Evolutionary conservation across 306 rosid species (phyloP).

Genomic region (Acacia confusa): DNA sequence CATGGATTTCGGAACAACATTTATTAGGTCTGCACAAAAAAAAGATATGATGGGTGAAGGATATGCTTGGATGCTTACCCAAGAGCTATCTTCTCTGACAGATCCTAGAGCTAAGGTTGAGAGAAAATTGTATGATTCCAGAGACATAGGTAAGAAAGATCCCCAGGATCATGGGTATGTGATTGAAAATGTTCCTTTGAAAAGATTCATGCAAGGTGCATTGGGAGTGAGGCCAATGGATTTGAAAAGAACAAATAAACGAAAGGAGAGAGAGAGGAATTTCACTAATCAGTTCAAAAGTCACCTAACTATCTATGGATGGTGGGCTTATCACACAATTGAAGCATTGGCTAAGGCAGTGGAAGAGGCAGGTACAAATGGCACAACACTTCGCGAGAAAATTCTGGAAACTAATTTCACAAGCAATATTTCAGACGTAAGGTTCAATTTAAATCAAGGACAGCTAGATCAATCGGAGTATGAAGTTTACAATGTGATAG

Average conservation of each 20-base stretch:
- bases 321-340: background rate
- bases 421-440: conserved; percentile 18
- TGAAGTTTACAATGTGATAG: conserved; percentile 41
- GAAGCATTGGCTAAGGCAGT: background rate
- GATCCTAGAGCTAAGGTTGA: background rate
- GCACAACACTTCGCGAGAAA: background rate
- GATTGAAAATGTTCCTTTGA: background rate
- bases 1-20: conserved; percentile 3
- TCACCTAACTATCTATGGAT: background rate
- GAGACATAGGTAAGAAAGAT: too few relatives aligned
- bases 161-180: accelerated
- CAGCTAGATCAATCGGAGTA: conserved; percentile 31
- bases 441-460: conserved; percentile 25
- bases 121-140: too few relatives aligned
- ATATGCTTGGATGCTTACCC: conserved; percentile 33
- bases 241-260: background rate
- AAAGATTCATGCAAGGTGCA: background rate
- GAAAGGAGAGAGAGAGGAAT: background rate
- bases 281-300: background rate
- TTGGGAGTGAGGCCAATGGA: background rate
- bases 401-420: conserved; percentile 10
- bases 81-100: conserved; percentile 29
- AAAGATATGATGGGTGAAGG: conserved; percentile 36
- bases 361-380: background rate
- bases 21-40: conserved; percentile 29